Base-by-base conservation (phyloP, 257 asterid genomes). In the Nicotiana tabacum region DNA sequence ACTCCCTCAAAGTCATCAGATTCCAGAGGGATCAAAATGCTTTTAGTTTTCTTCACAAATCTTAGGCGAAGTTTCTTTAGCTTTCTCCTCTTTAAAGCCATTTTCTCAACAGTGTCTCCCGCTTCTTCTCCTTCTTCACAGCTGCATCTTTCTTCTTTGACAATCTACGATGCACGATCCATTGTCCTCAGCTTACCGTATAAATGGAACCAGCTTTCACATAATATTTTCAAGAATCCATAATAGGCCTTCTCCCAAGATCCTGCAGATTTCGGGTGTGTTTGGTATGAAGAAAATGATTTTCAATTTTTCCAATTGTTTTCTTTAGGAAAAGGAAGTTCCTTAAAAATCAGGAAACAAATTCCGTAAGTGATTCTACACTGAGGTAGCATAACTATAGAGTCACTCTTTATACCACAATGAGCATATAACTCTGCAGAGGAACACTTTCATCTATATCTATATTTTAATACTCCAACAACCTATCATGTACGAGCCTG, bases 81-180 rank as follows among this genome's bases (percentile, higher is more conserved):
- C 13, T 89, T 80, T 74, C 89, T 93, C 86, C 98, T 91, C 94
- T 96, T 94, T 90, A 92, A 89, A 1, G 98, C 98, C 99, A 93
- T 96, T 90, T 94, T 94, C 92, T 96, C 99, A 5, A 94, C 72
- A 94, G 83, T 0, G 99, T 94, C 86, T 90, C 94, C 89, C 98
- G 84, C 82, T 89, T 94, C 93, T 91, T 96, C 88, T 88, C 95
- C 95, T 92, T 92, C 90, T 93, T 93, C 84, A 78, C 97, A 24
- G 80, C 82, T 51, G 84, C 80, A 27, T 89, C 57, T 83, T 94
- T 92, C 90, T 91, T 91, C 93, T 92, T 90, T 33, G 29, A 95
- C 84, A 91, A 90, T 48, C 95, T 89, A 32, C 96, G 95, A 84
- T 93, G 97, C 84, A 93, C 12, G 51, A 43, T 43, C 88, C 97